These are phyloP conservation scores for Paecilomyces niveus DNA, from an alignment of 2,329 filamentous ascomycete species.

Conservation along the genomic window DNA sequence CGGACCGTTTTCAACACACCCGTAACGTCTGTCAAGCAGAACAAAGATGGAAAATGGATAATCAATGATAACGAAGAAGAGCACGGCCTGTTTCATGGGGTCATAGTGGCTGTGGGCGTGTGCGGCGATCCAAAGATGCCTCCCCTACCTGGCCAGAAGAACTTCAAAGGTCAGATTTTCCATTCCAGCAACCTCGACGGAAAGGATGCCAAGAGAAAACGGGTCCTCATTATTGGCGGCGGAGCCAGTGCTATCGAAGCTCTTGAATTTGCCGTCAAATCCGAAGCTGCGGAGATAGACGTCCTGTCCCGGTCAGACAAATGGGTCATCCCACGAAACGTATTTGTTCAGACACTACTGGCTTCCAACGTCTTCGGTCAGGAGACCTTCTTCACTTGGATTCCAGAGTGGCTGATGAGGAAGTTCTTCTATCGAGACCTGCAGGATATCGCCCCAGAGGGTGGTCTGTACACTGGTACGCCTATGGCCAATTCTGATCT, in stretches of 20 bases:
- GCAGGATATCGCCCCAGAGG: constrained; percentile 62
- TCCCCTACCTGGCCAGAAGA: constrained; percentile 60
- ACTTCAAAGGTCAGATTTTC: constrained; percentile 64
- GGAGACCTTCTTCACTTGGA: constrained; percentile 67
- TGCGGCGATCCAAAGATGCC: constrained; percentile 74
- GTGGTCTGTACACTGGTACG: constrained; percentile 74
- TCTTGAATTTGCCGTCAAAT: constrained; percentile 66
- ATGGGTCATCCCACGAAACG: constrained; percentile 80
- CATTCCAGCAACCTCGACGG: constrained; percentile 72
- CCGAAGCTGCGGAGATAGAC: constrained; percentile 60
- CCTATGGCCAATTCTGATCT: constrained; percentile 84
- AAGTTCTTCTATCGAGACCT: constrained; percentile 80
- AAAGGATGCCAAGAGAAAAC: constrained; percentile 65
- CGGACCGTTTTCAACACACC: constrained; percentile 65
- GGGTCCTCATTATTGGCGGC: constrained; percentile 67
- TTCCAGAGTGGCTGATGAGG: constrained; percentile 68
- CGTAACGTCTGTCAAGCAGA: constrained; percentile 63
- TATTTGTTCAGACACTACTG: constrained; percentile 65
- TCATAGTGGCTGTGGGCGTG: constrained; percentile 71
- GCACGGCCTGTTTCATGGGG: constrained; percentile 67
- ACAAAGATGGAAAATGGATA: constrained; percentile 64
- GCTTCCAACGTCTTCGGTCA: constrained; percentile 72
- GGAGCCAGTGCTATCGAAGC: constrained; percentile 78
- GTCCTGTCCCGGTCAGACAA: constrained; percentile 69
- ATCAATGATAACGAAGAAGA: constrained; percentile 52